Conservation (phyloP, 2,329 filamentous ascomycete species). For the Harringtonia aguacate region DNA sequence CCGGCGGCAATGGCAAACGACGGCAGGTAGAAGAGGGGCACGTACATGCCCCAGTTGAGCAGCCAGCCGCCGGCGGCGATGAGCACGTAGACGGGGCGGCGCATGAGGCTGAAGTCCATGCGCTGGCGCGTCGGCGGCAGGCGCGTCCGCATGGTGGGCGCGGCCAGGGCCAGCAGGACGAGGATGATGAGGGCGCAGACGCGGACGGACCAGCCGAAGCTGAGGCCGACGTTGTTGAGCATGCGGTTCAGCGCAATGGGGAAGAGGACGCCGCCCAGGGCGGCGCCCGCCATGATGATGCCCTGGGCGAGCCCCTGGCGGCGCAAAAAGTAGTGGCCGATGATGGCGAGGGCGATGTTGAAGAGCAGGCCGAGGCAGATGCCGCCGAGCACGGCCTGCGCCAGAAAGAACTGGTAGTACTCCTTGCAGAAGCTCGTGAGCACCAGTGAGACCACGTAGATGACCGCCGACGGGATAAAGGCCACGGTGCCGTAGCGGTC, state of each 20-base stretch:
- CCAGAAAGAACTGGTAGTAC: slow-evolving; percentile 4
- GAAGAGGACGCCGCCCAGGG: slow-evolving; percentile 2
- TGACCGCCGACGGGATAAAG: slow-evolving; percentile 38
- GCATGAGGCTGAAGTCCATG: slow-evolving; percentile 33
- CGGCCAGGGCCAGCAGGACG: background rate
- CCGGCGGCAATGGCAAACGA: slow-evolving; percentile 36
- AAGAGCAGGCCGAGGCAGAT: slow-evolving; percentile 2
- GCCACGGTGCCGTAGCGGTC: slow-evolving; percentile 23
- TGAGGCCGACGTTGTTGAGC: slow-evolving; percentile 24
- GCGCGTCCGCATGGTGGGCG: slow-evolving; percentile 30
- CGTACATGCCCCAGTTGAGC: slow-evolving; percentile 31
- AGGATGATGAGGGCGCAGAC: slow-evolving; percentile 1
- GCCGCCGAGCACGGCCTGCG: slow-evolving; percentile 1
- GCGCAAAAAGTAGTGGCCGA: slow-evolving; percentile 1
- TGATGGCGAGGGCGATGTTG: background rate
- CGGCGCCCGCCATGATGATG: slow-evolving; percentile 2
- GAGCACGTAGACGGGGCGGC: slow-evolving; percentile 40
- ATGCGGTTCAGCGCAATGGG: slow-evolving; percentile 41
- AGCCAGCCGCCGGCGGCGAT: slow-evolving; percentile 12
- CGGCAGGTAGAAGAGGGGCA: slow-evolving; percentile 42
- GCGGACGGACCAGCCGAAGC: slow-evolving; percentile 4
- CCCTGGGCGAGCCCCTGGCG: background rate
- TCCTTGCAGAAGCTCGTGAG: slow-evolving; percentile 8
- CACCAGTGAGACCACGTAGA: slow-evolving; percentile 38
- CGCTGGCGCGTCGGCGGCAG: slow-evolving; percentile 25